A percentile compares a stretch with the other conserved stretches of the same genome.
These are phyloP conservation scores for Dioscorea alata DNA, from an alignment of 106 monocot species.

Conservation along the genomic window DNA sequence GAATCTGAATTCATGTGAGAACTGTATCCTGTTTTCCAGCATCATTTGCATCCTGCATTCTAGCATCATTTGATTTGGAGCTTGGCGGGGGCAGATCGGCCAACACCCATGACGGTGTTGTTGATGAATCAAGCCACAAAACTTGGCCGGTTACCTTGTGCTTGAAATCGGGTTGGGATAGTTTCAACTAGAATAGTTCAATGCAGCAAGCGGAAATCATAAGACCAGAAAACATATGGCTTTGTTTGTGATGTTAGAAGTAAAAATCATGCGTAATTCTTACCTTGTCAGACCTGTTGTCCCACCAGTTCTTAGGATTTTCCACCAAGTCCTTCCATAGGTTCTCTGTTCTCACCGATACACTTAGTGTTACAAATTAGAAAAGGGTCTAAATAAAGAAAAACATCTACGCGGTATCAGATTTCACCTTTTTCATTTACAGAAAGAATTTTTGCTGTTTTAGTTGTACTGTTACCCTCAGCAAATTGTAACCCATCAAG, in stretches of 20 bases:
- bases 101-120: constrained; percentile 44
- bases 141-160: constrained; percentile 54
- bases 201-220: background rate
- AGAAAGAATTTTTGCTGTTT: background rate
- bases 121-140: constrained; percentile 38
- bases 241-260: too few species aligned
- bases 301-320: constrained; percentile 62
- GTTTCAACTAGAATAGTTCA: constrained; percentile 26
- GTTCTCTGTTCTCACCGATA: constrained; percentile 17
- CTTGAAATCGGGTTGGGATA: constrained; percentile 61
- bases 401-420: background rate
- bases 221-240: background rate
- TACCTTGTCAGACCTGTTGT: constrained; percentile 63
- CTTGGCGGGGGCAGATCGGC: constrained; percentile 10
- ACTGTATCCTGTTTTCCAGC: too few species aligned
- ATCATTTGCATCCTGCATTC: too few species aligned
- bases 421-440: constrained; percentile 1
- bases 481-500: constrained; percentile 10
- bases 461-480: background rate
- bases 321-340: constrained; percentile 56
- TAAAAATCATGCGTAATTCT: background rate
- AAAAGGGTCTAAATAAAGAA: background rate
- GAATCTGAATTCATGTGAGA: too few species aligned
- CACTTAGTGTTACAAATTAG: background rate
- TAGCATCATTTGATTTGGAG: too few species aligned